Evolutionary conservation across 257 asterid species (phyloP).

Genomic region (Ajuga chamaepitys): DNA sequence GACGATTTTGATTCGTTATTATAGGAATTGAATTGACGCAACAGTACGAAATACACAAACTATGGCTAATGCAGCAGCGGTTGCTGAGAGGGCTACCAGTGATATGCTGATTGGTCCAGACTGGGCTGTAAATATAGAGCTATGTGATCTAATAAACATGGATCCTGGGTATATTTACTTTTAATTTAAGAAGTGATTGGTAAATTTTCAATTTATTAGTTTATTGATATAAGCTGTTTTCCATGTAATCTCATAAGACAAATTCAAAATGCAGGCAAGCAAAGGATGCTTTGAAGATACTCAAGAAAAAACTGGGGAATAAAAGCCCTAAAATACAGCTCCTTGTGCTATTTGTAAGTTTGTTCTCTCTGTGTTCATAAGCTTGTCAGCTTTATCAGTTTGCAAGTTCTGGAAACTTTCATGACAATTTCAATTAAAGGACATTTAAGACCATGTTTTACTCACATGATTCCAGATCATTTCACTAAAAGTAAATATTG

Average conservation of each 20-base stretch:
- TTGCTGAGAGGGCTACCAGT: conserved; percentile 97
- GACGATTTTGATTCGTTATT: conserved; percentile 11
- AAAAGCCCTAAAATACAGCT: conserved; percentile 90
- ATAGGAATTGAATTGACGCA: conserved; percentile 14
- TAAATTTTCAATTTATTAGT: background rate
- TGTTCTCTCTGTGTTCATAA: background rate
- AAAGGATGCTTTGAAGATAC: conserved; percentile 82
- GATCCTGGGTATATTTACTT: conserved; percentile 62
- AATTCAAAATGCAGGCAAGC: conserved; percentile 60
- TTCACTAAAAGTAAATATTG: background rate
- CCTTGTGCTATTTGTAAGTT: conserved; percentile 82
- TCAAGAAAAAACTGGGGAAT: conserved; percentile 78
- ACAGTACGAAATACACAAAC: conserved; percentile 14
- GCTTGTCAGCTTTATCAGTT: background rate
- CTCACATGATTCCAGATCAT: background rate
- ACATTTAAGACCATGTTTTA: background rate
- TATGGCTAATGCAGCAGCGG: conserved; percentile 82
- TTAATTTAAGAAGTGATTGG: background rate
- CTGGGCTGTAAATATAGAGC: conserved; percentile 95
- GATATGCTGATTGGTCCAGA: conserved; percentile 93
- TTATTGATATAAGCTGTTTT: background rate
- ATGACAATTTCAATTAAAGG: background rate
- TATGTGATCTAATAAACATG: conserved; percentile 73
- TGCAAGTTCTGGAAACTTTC: background rate
- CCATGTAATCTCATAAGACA: conserved; percentile 11